Evolutionary conservation across 192 early-diverging fungal species (phyloP), one percentile per base, ranked within the genome.

Genomic region (Backusella tuberculispora): DNA sequence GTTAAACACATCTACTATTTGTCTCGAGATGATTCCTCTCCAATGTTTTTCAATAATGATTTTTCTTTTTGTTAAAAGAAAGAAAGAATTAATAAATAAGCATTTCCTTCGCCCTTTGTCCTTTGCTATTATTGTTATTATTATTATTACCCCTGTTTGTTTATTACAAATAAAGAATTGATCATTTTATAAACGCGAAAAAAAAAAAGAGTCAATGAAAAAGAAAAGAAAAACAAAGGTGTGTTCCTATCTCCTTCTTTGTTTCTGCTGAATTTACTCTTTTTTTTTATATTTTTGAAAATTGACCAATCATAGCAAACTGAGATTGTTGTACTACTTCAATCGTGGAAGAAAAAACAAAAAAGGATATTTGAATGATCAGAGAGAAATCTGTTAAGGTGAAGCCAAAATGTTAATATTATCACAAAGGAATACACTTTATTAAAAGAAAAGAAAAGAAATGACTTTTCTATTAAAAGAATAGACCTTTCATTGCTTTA

Each of bases 21-120:
- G 84, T 56, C 89, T 71, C 56, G 90, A 80, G 76, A 91, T 87
- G 56, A 84, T 71, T 67, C 89, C 86, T 63, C 92, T 87, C 92
- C 92, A 96, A 78, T 95, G 95, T 69, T 96, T 96, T 79, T 96
- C 92, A 60, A 96, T 92, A 65, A 96, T 88, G 48, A 94, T 89
- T 78, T 90, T 91, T 26, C 94, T 96, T 78, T 65, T 63, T 15
- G 41, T 19, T 70, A 44, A 21, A 47, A 19, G 21, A 65, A 21
- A 63, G 14, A 29, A 19, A 10, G 40, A 65, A 78, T 56, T 45
- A 60, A 64, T 37, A 75, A 43, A 66, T n/a, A 74, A 38, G 40
- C 19, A 13, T 67, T 53, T 37, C 24, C 9, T 50, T 21, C 14
- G 10, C 45, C 14, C 48, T 5, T 37, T 21, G 65, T 63, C 26